These are phyloP conservation scores for Fraxinus floribunda DNA, from an alignment of 305 asterid species.

Conservation along the genomic window DNA sequence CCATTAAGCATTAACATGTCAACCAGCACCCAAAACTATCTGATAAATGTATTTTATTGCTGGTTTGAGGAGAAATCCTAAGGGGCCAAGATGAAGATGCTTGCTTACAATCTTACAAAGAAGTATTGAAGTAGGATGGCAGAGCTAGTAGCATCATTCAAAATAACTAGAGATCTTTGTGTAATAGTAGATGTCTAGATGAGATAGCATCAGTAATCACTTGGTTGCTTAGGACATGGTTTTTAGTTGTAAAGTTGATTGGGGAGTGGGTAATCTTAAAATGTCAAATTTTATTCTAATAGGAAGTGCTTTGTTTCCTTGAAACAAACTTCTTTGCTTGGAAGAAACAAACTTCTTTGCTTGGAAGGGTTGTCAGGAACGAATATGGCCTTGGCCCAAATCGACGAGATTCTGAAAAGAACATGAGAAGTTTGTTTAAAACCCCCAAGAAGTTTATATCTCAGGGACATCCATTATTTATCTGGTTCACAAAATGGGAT, in stretches of 20 bases:
- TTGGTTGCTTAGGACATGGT: not conserved
- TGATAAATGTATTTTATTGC: slow-evolving; percentile 4
- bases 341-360: not conserved
- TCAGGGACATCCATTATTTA: not conserved
- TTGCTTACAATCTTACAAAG: not conserved
- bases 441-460: not conserved
- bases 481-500: not conserved
- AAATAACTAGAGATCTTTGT: not conserved
- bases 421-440: not conserved
- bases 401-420: not conserved
- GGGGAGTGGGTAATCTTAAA: not conserved
- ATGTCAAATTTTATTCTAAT: not conserved
- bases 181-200: not conserved
- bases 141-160: not conserved
- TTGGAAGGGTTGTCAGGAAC: not conserved
- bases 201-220: not conserved
- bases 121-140: not conserved
- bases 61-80: slow-evolving; percentile 15
- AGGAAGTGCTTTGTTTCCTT: not conserved
- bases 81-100: slow-evolving; percentile 8
- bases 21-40: slow-evolving; percentile 8
- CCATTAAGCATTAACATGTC: slow-evolving; percentile 11
- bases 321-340: not conserved
- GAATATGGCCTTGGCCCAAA: not conserved
- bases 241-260: not conserved